phyloP scores from a whole-genome alignment of 176 grass and related monocot species.

The Carex myosuroides region DNA sequence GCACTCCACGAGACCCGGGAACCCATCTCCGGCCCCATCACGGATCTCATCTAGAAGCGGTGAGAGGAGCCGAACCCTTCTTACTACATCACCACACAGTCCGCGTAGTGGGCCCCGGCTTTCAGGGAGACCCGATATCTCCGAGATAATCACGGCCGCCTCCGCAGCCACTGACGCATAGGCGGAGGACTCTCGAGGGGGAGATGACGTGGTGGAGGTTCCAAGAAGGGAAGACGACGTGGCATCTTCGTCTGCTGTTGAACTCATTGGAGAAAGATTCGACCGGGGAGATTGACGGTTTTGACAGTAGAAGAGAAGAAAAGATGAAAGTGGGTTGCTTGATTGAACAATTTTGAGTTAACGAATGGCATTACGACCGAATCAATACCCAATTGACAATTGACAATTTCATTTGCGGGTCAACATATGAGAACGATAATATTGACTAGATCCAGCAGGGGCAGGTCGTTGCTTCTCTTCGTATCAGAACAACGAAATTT shows the following conservation, averaged over 20 bases:
- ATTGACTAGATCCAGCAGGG: no score
- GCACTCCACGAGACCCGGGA: background rate
- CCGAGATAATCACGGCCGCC: slow-evolving; percentile 33
- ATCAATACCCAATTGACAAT: no score
- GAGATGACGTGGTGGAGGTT: background rate
- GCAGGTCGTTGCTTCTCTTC: no score
- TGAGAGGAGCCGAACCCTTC: slow-evolving; percentile 70
- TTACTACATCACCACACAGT: slow-evolving; percentile 58
- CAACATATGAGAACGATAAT: no score
- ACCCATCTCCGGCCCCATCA: background rate
- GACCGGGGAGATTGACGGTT: background rate
- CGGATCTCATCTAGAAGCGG: slow-evolving; percentile 67
- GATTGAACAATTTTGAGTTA: background rate
- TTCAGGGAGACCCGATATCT: slow-evolving; percentile 71
- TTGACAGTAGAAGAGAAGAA: background rate
- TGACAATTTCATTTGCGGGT: no score
- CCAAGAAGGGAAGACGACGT: background rate
- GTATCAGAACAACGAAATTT: no score
- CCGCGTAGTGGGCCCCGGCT: slow-evolving; percentile 70
- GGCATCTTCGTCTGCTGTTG: background rate
- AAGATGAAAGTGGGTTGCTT: background rate
- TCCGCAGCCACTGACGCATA: background rate
- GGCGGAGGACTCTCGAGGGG: background rate
- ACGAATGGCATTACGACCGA: background rate
- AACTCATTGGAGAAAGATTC: background rate